Percentiles rank a stretch among this genome's conserved stretches.
phyloP scores from a whole-genome alignment of 2,329 filamentous ascomycete genomes.

The Spiromastix sp. region DNA sequence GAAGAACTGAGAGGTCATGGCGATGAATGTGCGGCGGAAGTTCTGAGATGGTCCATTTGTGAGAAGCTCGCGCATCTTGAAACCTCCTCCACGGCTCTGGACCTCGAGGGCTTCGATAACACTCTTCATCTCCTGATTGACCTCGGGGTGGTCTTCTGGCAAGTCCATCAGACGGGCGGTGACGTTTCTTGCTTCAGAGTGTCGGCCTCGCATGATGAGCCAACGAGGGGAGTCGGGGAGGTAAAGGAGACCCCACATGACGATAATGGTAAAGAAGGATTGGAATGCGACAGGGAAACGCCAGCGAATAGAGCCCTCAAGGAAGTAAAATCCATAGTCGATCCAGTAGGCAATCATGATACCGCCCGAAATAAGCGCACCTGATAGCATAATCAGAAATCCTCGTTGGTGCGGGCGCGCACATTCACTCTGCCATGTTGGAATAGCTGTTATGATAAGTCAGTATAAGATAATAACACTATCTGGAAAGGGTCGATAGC shows the following conservation, averaged over 20 bases:
- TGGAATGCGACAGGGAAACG: conserved; percentile 13
- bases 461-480: too few species aligned
- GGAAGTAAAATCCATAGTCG: conserved; percentile 6
- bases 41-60: conserved; percentile 25
- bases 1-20: conserved; percentile 21
- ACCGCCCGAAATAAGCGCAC: conserved; percentile 4
- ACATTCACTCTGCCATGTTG: conserved; percentile 37
- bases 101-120: conserved; percentile 23
- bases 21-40: conserved; percentile 25
- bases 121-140: conserved; percentile 26
- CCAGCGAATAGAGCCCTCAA: conserved; percentile 3
- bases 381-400: conserved; percentile 37
- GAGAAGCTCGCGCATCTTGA: conserved; percentile 26
- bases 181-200: conserved; percentile 7
- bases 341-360: conserved; percentile 9
- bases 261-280: conserved; percentile 31
- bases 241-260: conserved; percentile 23
- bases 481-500: too few species aligned
- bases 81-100: conserved; percentile 21
- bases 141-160: conserved; percentile 20
- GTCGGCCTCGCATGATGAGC: conserved; percentile 19
- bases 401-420: conserved; percentile 41
- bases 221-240: conserved; percentile 30
- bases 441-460: conserved; percentile 21
- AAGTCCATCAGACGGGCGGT: conserved; percentile 24